Percentiles rank a stretch among this genome's conserved stretches.
These are phyloP conservation scores for Garcia nutans DNA, from an alignment of 345 rosid genomes.

Conservation along the genomic window DNA sequence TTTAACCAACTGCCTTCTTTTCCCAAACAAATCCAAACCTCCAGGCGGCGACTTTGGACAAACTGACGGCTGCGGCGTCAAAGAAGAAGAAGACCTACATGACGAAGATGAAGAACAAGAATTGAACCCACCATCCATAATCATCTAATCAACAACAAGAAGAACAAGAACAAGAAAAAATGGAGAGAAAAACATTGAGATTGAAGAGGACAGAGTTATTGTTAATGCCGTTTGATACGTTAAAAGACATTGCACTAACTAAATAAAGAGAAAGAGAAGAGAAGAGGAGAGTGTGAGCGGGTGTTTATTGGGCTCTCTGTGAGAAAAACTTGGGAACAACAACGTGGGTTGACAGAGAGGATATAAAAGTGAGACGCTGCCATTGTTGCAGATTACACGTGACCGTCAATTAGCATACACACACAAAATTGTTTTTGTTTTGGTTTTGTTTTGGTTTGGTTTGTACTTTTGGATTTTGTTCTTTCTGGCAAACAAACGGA, in stretches of 20 bases:
- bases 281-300: no score
- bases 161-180: no score
- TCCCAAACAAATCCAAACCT: constrained; percentile 43
- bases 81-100: constrained; percentile 13
- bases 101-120: constrained; percentile 3
- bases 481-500: no score
- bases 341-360: constrained; percentile 10
- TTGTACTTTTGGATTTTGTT: background rate
- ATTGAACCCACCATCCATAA: no score
- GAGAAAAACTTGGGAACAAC: background rate
- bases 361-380: constrained; percentile 11
- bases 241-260: background rate
- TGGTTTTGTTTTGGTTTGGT: background rate
- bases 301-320: background rate
- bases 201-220: background rate
- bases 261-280: background rate
- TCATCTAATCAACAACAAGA: background rate
- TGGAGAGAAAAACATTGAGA: background rate
- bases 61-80: constrained; percentile 14
- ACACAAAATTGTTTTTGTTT: background rate
- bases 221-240: background rate
- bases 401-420: constrained; percentile 20
- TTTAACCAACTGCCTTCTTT: constrained; percentile 42
- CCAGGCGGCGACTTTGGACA: constrained; percentile 45
- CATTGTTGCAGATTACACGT: constrained; percentile 38